Percentiles rank a stretch among this genome's conserved stretches.
Evolutionary conservation across 1,139 yeast genomes (phyloP).

Genomic region (Diutina catenulata): DNA sequence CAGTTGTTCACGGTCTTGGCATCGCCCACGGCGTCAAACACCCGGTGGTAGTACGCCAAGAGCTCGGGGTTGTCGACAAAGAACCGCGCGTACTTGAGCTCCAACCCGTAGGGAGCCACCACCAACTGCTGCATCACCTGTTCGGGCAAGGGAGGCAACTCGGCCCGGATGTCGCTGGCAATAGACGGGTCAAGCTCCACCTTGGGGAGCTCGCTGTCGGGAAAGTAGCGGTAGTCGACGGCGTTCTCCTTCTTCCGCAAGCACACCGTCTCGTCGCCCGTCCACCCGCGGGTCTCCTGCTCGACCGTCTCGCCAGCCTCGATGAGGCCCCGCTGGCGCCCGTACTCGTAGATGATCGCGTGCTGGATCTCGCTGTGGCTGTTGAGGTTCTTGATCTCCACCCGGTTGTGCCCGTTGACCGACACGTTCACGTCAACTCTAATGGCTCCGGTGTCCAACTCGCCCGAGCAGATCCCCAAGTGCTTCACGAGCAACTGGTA

Average conservation of each 20-base stretch:
- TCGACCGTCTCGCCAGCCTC: conserved; percentile 22
- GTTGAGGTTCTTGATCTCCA: conserved; percentile 82
- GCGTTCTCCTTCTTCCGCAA: conserved; percentile 71
- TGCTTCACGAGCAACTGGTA: conserved; percentile 62
- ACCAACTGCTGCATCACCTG: conserved; percentile 37
- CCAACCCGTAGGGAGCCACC: conserved; percentile 41
- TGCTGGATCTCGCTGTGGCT: conserved; percentile 70
- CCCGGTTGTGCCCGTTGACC: conserved; percentile 57
- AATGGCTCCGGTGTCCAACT: conserved; percentile 88
- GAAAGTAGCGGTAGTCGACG: conserved; percentile 85
- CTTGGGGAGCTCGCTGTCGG: conserved; percentile 79
- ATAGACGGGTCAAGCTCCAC: conserved; percentile 33
- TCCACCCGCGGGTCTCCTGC: conserved; percentile 90
- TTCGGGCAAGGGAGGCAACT: conserved; percentile 59
- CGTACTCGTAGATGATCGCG: conserved; percentile 68
- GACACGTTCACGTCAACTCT: conserved; percentile 90
- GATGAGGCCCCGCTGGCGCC: conserved; percentile 45
- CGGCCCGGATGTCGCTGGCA: conserved; percentile 17
- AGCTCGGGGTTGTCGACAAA: conserved; percentile 34
- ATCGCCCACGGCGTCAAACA: conserved; percentile 21
- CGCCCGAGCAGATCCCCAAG: conserved; percentile 73
- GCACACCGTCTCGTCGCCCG: conserved; percentile 54
- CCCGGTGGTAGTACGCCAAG: conserved; percentile 38
- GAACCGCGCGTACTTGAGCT: conserved; percentile 61
- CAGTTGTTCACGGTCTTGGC: conserved; percentile 54